Base-by-base conservation (phyloP, 1,284 basidiomycete species). In the Porodaedalea pini region DNA sequence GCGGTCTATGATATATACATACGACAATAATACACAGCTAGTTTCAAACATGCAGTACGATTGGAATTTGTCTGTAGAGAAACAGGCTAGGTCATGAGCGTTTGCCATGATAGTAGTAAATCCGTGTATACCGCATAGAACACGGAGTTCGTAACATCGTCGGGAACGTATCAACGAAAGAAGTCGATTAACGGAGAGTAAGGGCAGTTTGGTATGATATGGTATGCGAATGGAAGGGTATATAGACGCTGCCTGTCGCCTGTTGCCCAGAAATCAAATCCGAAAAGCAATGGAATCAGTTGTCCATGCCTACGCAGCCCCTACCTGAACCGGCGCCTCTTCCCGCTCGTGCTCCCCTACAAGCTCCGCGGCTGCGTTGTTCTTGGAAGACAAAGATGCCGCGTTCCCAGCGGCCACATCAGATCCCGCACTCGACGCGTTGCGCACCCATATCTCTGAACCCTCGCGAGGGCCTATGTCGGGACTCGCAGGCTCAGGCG, bases 401-500 rank as follows among this genome's bases (percentile, higher is more conserved):
- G n/a, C n/a, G n/a, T n/a, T n/a, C n/a, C n/a, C n/a, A n/a, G 15
- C 25, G 23, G 41, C 37, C 10, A 23, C 15, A 15, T 6, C 17
- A 47, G 32, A 32, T 17, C 34, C 44, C 53, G 31, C 32, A 31
- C 7, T 45, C 34, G 40, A 44, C 29, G 50, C 19, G 3, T 49
- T 44, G 19, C 36, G 31, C 11, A 49, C 36, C 45, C 47, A 21
- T 13, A 49, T 32, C 39, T 32, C 23, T n/a, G n/a, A n/a, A 29
- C 19, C 31, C 11, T n/a, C 25, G 13, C 34, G 10, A 8, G 17
- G 31, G 31, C 48, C 54, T 25, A 27, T 36, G 7, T 19, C 43
- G 17, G 54, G 54, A 31, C 54, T 57, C 37, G 27, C 44, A 29
- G 56, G 50, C 31, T 57, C 56, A 10, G 39, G 25, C 23, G 56